Conservation (phyloP, 495 filamentous ascomycete species). For the Corynascus novoguineensis region DNA sequence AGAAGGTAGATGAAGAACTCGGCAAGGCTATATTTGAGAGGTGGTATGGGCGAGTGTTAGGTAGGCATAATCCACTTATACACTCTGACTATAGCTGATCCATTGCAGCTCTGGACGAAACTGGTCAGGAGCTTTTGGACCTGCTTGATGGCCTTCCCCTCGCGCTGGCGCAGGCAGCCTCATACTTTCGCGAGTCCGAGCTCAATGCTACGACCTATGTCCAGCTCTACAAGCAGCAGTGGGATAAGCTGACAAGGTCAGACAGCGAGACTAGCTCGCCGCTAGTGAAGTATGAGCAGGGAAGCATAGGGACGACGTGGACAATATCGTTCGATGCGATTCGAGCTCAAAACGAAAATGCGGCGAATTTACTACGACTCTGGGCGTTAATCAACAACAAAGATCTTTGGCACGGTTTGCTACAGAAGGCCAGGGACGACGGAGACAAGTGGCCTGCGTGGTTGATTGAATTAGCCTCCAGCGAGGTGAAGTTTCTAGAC, state of each 20-base stretch:
- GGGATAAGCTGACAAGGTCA: constrained; percentile 31
- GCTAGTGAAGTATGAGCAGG: constrained; percentile 22
- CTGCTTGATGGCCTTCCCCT: constrained; percentile 40
- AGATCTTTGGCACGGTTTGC: constrained; percentile 28
- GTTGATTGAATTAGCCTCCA: constrained; percentile 25
- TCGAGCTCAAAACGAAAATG: constrained; percentile 22
- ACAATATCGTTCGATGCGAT: constrained; percentile 30
- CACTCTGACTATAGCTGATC: too few species aligned
- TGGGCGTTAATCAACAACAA: constrained; percentile 33
- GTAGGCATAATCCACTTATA: too few species aligned
- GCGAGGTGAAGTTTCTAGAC: constrained; percentile 26
- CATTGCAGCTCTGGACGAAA: constrained; percentile 14
- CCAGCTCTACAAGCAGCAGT: constrained; percentile 37
- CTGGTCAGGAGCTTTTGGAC: constrained; percentile 13
- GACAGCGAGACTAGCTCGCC: constrained; percentile 14
- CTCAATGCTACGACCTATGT: constrained; percentile 27
- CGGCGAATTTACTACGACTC: constrained; percentile 31
- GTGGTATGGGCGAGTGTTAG: constrained; percentile 8
- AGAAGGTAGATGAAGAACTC: constrained; percentile 11
- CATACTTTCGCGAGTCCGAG: constrained; percentile 36
- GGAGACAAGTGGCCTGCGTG: constrained; percentile 19
- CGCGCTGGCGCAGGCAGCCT: constrained; percentile 39
- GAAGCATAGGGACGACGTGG: constrained; percentile 26
- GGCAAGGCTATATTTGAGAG: constrained; percentile 15
- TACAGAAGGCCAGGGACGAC: constrained; percentile 15